phyloP scores from a whole-genome alignment of 2,329 filamentous ascomycete genomes.

The Fusarium bactridioides region DNA sequence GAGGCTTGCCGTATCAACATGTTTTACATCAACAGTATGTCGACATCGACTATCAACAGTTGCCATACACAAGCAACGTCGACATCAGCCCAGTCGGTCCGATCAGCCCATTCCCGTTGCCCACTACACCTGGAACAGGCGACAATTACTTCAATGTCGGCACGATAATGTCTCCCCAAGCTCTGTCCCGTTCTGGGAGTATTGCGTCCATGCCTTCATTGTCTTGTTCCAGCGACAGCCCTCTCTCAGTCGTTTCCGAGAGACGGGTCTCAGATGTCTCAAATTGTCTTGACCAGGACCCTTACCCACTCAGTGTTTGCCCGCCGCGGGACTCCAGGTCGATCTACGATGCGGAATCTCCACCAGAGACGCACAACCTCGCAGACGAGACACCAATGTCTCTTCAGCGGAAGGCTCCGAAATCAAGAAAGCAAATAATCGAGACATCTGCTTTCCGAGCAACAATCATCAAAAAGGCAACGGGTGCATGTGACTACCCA shows the following conservation, averaged over 20 bases:
- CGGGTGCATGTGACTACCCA: conserved; percentile 54
- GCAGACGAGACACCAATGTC: conserved; percentile 53
- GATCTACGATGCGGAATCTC: conserved; percentile 43
- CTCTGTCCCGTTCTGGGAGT: conserved; percentile 48
- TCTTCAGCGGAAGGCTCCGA: conserved; percentile 47
- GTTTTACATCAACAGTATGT: neutral
- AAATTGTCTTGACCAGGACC: conserved; percentile 45
- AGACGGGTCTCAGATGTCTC: conserved; percentile 44
- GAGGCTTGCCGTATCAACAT: neutral
- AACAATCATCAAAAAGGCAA: conserved; percentile 43
- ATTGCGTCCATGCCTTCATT: conserved; percentile 48
- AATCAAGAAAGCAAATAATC: conserved; percentile 23
- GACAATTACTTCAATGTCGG: neutral
- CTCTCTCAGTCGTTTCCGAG: conserved; percentile 47
- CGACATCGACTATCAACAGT: neutral
- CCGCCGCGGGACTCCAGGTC: conserved; percentile 27
- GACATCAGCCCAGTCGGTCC: neutral
- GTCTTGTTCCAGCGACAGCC: conserved; percentile 50
- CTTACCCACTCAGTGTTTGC: neutral
- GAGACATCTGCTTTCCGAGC: neutral
- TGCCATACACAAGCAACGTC: neutral
- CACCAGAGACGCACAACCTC: conserved; percentile 50
- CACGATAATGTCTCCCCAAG: conserved; percentile 48
- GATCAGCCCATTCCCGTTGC: neutral
- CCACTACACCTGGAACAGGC: neutral